Evolutionary conservation across 352 stramenopile species (phyloP), one percentile per base, ranked within the genome.

Genomic region (Phytopythium aichiense): DNA sequence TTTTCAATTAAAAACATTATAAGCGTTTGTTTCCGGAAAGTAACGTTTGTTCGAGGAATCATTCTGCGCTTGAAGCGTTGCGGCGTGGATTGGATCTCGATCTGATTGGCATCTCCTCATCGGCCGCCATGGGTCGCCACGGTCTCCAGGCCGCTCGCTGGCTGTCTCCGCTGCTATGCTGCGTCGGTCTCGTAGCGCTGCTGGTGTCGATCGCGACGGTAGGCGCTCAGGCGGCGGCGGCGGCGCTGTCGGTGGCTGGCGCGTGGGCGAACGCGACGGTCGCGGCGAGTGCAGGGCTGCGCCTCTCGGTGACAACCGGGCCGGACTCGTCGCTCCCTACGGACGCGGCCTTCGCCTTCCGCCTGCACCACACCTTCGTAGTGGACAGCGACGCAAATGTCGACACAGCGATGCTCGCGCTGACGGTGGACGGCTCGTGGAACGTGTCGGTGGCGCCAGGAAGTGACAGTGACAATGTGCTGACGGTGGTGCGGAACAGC

Each of bases 241-340:
- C 12, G 23, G 13, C 15, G 6, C 4, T 56, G 12, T 40, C 35
- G 7, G 31, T 52, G 2, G 11, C 55, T 33, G 37, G 37, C 9
- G 56, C 62, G 31, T 77, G 67, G 70, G 69, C 40, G 18, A 84
- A 78, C 53, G 46, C 50, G 51, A 74, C 73, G 15, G 68, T 72
- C 49, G n/a, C 43, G 31, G 62, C 65, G 16, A 18, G 55, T 1
- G 22, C 71, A 3, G 54, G 42, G 30, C 48, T 84, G 7, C 49
- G 53, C 18, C 28, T 84, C 4, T 20, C 59, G 7, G 48, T 84
- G 45, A 68, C 64, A 23, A 74, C 60, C 45, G 61, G 59, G n/a
- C 61, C 57, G 23, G 63, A 69, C 33, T 58, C 59, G 11, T 18
- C 51, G 37, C 50, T 84, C 9, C 60, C 76, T 28, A 43, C 35